Evolutionary conservation across 2,329 filamentous ascomycete species (phyloP), one percentile per base, ranked within the genome.

Genomic region (Arthrobotrys sphaeroides): DNA sequence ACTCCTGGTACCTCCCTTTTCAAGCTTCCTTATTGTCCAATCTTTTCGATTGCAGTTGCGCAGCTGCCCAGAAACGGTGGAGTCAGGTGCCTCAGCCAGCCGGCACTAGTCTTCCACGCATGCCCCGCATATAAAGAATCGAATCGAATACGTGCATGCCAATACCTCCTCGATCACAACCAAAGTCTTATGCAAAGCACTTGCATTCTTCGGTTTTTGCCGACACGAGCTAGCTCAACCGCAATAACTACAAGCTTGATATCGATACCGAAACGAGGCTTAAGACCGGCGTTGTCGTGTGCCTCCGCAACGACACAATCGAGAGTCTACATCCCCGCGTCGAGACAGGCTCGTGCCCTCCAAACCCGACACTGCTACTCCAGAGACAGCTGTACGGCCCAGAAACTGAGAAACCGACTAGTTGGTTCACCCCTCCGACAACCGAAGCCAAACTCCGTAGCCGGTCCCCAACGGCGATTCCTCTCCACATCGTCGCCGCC

Each of bases 1-100:
- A 49, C 22, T 16, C 6, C n/a, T n/a, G n/a, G n/a, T n/a, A 73
- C 68, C 59, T 73, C 53, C 68, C 43, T 61, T 42, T 61, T 66
- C n/a, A 43, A 73, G 69, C n/a, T n/a, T 22, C 24, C 33, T 47
- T 61, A 42, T 55, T 43, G 45, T 67, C 69, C 51, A 6, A 55
- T 61, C 28, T 66, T 47, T 36, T 43, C 20, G 10, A 26, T 33
- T 20, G 28, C 47, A 22, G 20, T 40, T 51, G n/a, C 20, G 40
- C 59, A 62, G 26, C 59, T 49, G 40, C 59, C 59, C 26, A 47
- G 40, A 31, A 24, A 60, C 33, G 40, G 4, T 7, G 16, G 24
- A 51, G 45, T 67, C 38, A 57, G 36, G 16, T 43, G 60, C 40
- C 16, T n/a, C 31, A 53, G 31, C 43, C 40, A 31, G 51, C 51